Base-by-base conservation (phyloP, 208 protist species). In the Trypanosoma platydactyli region DNA sequence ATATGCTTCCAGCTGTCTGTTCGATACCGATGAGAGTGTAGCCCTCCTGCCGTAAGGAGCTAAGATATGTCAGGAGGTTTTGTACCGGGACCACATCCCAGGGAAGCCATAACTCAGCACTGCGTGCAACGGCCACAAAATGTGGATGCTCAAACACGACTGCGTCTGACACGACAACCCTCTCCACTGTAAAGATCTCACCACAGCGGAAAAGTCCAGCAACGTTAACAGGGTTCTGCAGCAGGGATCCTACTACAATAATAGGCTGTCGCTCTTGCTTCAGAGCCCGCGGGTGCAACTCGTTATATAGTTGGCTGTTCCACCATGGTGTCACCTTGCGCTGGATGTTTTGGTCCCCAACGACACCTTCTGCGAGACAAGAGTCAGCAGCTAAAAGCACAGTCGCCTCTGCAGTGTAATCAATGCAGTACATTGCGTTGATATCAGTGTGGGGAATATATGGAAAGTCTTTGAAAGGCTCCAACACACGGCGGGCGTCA, bases 21-120 rank as follows among this genome's bases (percentile, higher is more conserved):
- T 97, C 94, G 50, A 97, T 80, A 48, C 89, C 94, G 22, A 94
- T 69, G 33, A 97, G 77, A 0, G 79, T 77, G 79, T 96, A 97
- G n/a, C 91, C 91, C 9, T 83, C 69, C 27, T 64, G 64, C 18
- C 84, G 83, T 80, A 89, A 73, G 15, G 70, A 63, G 9, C 29
- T 42, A 6, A 97, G 68, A 61, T 94, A 96, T 35, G 41, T 42
- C 13, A 73, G 63, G 52, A 97, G 57, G 40, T 83, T 77, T 48
- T 64, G 64, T 38, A 71, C 76, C 40, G 65, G 49, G 20, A 94
- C 86, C 33, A 83, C 88, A 52, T 83, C 72, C 80, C 87, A 91
- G 25, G 91, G 91, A 18, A 97, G 76, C 92, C 94, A 97, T 40
- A 88, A 66, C 69, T 97, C 88, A 12, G 94, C 83, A 70, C 88